Evolutionary conservation across 1,284 basidiomycete genomes (phyloP), one percentile per base, ranked within the genome.

Genomic region (Ceratobasidium sp.): DNA sequence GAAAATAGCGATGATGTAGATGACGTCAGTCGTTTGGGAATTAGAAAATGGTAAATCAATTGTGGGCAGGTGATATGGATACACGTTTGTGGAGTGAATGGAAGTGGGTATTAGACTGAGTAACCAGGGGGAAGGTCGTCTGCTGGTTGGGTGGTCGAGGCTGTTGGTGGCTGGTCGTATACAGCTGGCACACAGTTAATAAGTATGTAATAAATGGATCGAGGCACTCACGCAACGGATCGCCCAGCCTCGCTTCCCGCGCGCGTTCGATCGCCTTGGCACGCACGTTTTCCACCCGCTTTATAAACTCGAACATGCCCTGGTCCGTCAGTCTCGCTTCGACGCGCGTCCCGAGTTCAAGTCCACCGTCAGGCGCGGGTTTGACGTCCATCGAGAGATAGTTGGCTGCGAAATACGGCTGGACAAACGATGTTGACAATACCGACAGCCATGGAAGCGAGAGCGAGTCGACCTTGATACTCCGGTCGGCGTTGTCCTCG

Each of bases 241-340:
- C 37, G 37, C 91, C 91, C 65, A 88, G 86, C 69, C 83, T 79
- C 77, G 82, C 80, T 78, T 89, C 88, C 59, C 90, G 84, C 79
- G 84, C 89, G 90, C 91, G 92, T 78, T 90, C 91, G 54, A 92
- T 88, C 31, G 88, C 88, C 64, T 86, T 84, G 81, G 92, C 90
- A 65, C 92, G 86, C 43, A 90, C 88, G 84, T 92, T 92, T 82
- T 92, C 90, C 66, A 94, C 80, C 34, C 87, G 80, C 74, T 86
- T 87, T 37, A 89, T 88, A 79, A 93, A 93, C 80, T 88, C 85
- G 78, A 92, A 92, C 84, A 93, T 87, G 9, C 87, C 87, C 65
- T 86, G 84, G 79, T 91, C 86, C 79, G 86, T 87, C 80, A 92
- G 86, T 75, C 92, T 85, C 43, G 93, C 82, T 80, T 93, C 90